Base-by-base conservation (phyloP, 257 asterid species). In the Avicennia marina region DNA sequence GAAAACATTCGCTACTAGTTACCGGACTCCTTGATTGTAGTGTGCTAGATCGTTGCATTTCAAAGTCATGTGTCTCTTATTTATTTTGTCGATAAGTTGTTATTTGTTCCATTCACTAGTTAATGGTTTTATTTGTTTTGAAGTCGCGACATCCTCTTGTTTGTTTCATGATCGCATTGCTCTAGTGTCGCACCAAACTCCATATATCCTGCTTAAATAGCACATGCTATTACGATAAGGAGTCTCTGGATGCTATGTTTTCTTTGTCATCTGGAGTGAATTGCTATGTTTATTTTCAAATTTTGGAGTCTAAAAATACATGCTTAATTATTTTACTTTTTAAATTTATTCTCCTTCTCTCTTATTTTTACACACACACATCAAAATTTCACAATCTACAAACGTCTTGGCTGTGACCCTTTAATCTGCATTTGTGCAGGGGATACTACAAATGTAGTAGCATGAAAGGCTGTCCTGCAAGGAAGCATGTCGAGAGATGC, bases 401-500 rank as follows among this genome's bases (percentile, higher is more conserved):
- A 24, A 26, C 15, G 18, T 53, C 74, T 65, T 85, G 72, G 44
- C 66, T 76, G 17, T 64, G 72, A 52, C 65, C n/a, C 45, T 29
- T 4, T 36, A 13, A 7, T 43, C 9, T 43, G 36, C 80, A 74
- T 63, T 7, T 36, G 11, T 67, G 66, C 87, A 89, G 97, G 82
- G 97, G 97, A 66, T 89, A 89, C 76, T 89, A 89, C 52, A 89
- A 89, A 69, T 89, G 97, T 69, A 89, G 97, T 65, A 89, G 97
- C 74, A 75, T 89, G 83, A 83, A 95, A 80, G 97, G 97, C 25
- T 89, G 97, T 57, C 97, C 97, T 17, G 97, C 97, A 6, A 70
- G 97, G 72, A 89, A 89, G 56, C 97, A 89, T 36, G 97, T 89
- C 16, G 97, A 89, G 70, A 73, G 97, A 66, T 89, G 94, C 69